Evolutionary conservation across 768 basidiomycete genomes (phyloP), one percentile per base, ranked within the genome.

Genomic region (Sarcomyxa edulis): DNA sequence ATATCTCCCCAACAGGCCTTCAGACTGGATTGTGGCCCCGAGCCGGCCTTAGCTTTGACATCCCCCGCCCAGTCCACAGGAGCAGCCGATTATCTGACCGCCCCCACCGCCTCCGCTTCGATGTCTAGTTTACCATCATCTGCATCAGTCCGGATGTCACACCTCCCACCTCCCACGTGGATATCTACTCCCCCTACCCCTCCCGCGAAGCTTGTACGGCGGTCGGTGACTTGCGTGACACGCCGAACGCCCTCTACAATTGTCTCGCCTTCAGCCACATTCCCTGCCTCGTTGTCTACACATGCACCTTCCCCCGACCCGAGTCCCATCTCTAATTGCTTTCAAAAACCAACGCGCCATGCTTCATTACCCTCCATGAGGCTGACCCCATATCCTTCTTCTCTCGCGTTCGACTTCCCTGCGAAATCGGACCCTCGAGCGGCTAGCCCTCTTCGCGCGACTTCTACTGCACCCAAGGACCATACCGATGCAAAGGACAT

Each of bases 171-270:
- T 3, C 75, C 76, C 30, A 74, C 68, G 34, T 77, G 77, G 76
- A 73, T 69, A 29, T 70, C 76, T 10, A 75, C 71, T 7, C 77
- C 75, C 19, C 76, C 76, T 19, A 78, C 77, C 8, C 76, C 78
- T 25, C 74, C 74, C 15, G 59, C 66, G 36, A 66, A 62, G 48
- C 49, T 56, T 43, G 42, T 63, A 42, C 68, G 64, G 35, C 61
- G 62, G 37, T 62, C 62, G 3, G 55, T 61, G 35, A 59, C 61
- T 35, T 55, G 55, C 39, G 49, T 58, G 40, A 56, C 56, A 41
- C 57, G 49, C 32, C 54, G 56, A 28, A 56, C 58, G 37, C 47
- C 53, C 25, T 53, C 62, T 10, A 46, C 59, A 20, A 30, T 40
- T 24, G 32, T 71, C 30, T 49, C 68, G 7, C 59, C 64, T 32